Percentiles rank a stretch among this genome's conserved stretches.
phyloP scores from a whole-genome alignment of 2,329 filamentous ascomycete species.

The Xylaria sp. region DNA sequence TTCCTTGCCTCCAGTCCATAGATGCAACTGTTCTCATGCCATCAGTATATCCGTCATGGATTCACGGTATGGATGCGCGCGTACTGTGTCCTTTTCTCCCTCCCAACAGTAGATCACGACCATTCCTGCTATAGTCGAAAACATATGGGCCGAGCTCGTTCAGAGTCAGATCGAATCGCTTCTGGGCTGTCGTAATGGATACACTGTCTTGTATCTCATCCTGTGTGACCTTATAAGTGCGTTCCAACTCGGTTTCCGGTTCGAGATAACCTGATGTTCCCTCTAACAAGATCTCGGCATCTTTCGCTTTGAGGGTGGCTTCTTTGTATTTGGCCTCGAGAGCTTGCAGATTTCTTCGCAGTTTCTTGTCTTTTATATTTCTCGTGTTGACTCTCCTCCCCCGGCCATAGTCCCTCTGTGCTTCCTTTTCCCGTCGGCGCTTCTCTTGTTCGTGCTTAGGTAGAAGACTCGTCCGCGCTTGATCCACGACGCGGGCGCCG shows the following conservation, averaged over 20 bases:
- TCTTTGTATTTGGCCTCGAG: conserved; percentile 84
- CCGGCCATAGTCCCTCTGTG: conserved; percentile 81
- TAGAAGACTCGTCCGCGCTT: conserved; percentile 57
- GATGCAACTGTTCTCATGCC: conserved; percentile 68
- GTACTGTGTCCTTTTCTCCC: conserved; percentile 82
- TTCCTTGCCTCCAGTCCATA: conserved; percentile 95
- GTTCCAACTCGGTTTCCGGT: conserved; percentile 84
- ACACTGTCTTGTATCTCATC: conserved; percentile 80
- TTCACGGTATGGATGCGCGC: background rate
- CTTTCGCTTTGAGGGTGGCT: conserved; percentile 83
- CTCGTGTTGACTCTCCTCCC: conserved; percentile 76
- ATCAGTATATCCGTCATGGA: conserved; percentile 11
- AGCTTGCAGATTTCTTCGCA: conserved; percentile 77
- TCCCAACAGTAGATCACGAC: conserved; percentile 81
- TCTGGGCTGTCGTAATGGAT: conserved; percentile 84
- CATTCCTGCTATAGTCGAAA: conserved; percentile 89
- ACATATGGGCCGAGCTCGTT: conserved; percentile 84
- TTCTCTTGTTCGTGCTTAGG: conserved; percentile 58
- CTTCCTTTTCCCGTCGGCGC: conserved; percentile 61
- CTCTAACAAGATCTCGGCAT: conserved; percentile 93
- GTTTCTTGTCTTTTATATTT: conserved; percentile 84
- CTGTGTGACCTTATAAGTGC: conserved; percentile 91
- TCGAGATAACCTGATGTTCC: conserved; percentile 86
- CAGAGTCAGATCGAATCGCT: conserved; percentile 88
- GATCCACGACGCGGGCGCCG: conserved; percentile 58